phyloP scores from a whole-genome alignment of 345 rosid genomes.

The Geranium rotundifolium region DNA sequence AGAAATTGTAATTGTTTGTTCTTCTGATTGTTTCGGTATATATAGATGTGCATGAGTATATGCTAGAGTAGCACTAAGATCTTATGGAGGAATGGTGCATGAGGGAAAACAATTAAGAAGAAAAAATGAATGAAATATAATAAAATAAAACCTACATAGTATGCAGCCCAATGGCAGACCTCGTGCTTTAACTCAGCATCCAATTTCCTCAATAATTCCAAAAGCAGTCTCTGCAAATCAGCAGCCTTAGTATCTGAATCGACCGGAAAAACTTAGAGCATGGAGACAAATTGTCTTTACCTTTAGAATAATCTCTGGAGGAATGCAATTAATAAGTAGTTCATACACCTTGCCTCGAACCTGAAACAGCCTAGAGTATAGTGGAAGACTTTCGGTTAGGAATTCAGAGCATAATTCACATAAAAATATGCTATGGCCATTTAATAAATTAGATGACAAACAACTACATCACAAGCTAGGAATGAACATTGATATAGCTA shows the following conservation, averaged over 20 bases:
- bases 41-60: too few species aligned
- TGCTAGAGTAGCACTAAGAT: background rate
- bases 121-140: background rate
- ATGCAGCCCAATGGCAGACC: conserved; percentile 94
- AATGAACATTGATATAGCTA: background rate
- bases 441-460: background rate
- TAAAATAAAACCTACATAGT: conserved; percentile 48
- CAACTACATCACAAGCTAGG: background rate
- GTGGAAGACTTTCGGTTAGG: conserved; percentile 9
- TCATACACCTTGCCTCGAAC: conserved; percentile 90
- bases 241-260: conserved; percentile 8
- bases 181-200: conserved; percentile 92
- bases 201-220: conserved; percentile 73
- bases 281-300: conserved; percentile 18
- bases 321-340: conserved; percentile 73
- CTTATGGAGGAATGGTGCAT: background rate
- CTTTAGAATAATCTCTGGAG: conserved; percentile 77
- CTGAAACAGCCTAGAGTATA: conserved; percentile 58
- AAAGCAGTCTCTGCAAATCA: conserved; percentile 51
- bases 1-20: background rate
- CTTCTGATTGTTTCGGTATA: too few species aligned
- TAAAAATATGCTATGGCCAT: too few species aligned
- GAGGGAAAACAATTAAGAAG: background rate
- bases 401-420: background rate
- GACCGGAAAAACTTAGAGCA: background rate